Conservation (phyloP, 2,329 filamentous ascomycete species). For the Triangularia setosa region DNA sequence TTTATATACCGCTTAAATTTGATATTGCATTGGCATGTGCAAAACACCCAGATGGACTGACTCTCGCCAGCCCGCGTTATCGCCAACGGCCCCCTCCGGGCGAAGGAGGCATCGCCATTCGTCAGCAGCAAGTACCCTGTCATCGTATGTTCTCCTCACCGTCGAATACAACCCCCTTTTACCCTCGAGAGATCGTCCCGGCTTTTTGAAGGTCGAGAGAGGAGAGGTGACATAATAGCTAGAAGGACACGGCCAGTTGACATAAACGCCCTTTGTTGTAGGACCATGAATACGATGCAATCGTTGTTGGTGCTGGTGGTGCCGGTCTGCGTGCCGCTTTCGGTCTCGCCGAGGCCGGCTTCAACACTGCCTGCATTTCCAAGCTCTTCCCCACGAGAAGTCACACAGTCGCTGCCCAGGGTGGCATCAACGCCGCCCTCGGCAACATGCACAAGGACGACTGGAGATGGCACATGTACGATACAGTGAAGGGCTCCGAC, state of each 20-base stretch:
- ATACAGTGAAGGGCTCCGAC: constrained; percentile 95
- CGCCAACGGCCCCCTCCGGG: constrained; percentile 78
- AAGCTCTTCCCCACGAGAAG: constrained; percentile 84
- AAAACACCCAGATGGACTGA: constrained; percentile 5
- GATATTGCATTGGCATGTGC: background rate
- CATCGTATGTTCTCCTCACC: constrained; percentile 59
- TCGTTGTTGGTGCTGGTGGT: constrained; percentile 85
- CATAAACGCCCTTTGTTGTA: constrained; percentile 32
- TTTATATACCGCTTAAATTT: background rate
- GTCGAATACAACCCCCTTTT: constrained; percentile 8
- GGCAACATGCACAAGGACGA: constrained; percentile 98
- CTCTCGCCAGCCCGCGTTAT: constrained; percentile 70
- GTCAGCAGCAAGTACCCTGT: constrained; percentile 90
- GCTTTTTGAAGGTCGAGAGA: background rate
- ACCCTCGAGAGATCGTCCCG: constrained; percentile 14
- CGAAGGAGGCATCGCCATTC: constrained; percentile 86
- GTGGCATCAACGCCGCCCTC: constrained; percentile 82
- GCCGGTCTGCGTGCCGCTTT: constrained; percentile 79
- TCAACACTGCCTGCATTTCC: constrained; percentile 84
- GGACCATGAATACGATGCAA: constrained; percentile 98
- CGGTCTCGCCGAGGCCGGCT: constrained; percentile 80
- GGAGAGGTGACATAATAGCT: background rate
- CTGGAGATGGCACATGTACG: constrained; percentile 99
- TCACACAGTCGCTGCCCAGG: constrained; percentile 78
- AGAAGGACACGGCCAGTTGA: background rate